Conservation (phyloP, 345 rosid genomes). For the Rhodamnia rubescens region DNA sequence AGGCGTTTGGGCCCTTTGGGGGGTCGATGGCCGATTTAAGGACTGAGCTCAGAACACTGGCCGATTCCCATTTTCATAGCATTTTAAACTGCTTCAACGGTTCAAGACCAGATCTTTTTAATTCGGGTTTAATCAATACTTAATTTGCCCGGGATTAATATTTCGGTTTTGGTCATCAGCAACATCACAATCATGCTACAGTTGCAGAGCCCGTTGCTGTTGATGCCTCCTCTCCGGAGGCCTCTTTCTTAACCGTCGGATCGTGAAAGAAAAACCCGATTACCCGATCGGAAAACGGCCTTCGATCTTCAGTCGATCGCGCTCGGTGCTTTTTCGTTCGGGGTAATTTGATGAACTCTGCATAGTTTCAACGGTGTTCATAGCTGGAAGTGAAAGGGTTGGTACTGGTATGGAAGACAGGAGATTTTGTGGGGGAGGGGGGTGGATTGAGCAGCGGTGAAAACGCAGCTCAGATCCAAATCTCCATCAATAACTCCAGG, state of each 20-base stretch:
- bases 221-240: background rate
- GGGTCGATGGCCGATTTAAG: too few relatives aligned
- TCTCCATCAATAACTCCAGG: constrained; percentile 6
- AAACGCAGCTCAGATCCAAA: constrained; percentile 18
- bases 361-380: background rate
- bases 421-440: too few relatives aligned
- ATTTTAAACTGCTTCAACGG: background rate
- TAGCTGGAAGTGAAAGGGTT: background rate
- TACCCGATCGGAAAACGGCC: too few relatives aligned
- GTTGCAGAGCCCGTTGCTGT: constrained; percentile 6
- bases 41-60: background rate
- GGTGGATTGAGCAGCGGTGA: background rate
- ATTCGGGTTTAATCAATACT: background rate
- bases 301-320: too few relatives aligned
- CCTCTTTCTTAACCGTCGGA: too few relatives aligned
- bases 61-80: background rate
- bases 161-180: background rate
- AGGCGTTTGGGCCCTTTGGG: too few relatives aligned
- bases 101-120: background rate
- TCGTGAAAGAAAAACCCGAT: too few relatives aligned
- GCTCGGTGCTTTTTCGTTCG: too few relatives aligned
- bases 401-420: too few relatives aligned
- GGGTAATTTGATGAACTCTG: too few relatives aligned
- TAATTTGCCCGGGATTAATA: too few relatives aligned
- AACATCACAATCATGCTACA: background rate